Evolutionary conservation across 495 filamentous ascomycete genomes (phyloP), one percentile per base, ranked within the genome.

Genomic region (Ramalina peruviana): DNA sequence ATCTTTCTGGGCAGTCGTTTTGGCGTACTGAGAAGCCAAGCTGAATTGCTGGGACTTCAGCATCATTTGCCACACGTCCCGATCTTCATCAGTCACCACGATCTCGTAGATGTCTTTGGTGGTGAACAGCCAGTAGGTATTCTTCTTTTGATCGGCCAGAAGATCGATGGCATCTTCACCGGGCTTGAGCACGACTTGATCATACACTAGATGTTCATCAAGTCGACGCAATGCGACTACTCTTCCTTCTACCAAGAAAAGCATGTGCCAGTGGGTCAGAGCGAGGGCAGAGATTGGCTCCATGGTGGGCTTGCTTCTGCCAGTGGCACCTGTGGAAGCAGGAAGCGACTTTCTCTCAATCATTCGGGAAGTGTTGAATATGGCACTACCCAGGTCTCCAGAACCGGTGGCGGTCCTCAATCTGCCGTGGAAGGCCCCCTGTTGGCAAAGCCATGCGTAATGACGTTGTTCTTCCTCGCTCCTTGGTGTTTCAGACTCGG

Each of bases 41-140:
- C 94, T 88, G 55, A 94, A 98, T 49, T 86, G 80, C 59, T 94
- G 83, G 55, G 80, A 74, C 54, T 82, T 73, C 25, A 96, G 66
- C 73, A 95, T 82, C 19, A 96, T 83, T 60, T 84, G 85, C 92
- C 92, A 98, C 25, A 96, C 75, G 67, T 97, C 88, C 55, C 90
- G 68, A 57, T 90, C 86, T 60, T 98, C 93, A 43, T 96, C 86
- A 20, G 76, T 81, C 16, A 86, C 82, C 10, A 88, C 85, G 41
- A 98, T 83, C 67, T 98, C 93, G 57, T 84, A 95, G 45, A 98
- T 94, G 52, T 92, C 86, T 50, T 83, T 71, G 5, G 74, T 71
- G 1, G 93, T 97, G 60, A 96, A 95, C 16, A 96, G 75, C 92
- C 92, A 98, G 60, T 85, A 96, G 1, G 92, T 98, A 52, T 86